Evolutionary conservation across 1,284 basidiomycete genomes (phyloP).

Genomic region (Meripilus lineatus): DNA sequence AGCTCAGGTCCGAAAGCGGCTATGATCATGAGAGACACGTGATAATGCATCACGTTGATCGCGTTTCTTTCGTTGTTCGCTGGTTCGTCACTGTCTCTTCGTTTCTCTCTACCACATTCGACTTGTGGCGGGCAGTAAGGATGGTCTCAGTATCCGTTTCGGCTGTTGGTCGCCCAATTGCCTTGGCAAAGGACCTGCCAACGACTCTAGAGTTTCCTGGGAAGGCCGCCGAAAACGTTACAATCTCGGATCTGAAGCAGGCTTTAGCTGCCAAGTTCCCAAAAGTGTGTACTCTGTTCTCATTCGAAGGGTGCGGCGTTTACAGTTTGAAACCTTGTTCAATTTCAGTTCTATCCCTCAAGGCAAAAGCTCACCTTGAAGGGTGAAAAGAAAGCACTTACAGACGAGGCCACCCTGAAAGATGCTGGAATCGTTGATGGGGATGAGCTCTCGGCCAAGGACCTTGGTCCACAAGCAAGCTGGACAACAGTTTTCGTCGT

Average conservation of each 20-base stretch:
- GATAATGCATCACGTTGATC: too few species aligned
- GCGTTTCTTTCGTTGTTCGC: too few species aligned
- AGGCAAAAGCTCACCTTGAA: constrained; percentile 73
- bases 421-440: constrained; percentile 54
- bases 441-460: constrained; percentile 72
- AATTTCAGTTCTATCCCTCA: constrained; percentile 58
- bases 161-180: constrained; percentile 37
- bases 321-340: constrained; percentile 1
- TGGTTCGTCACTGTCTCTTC: too few species aligned
- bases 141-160: constrained; percentile 64
- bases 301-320: neutral
- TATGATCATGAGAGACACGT: too few species aligned
- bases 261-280: constrained; percentile 54
- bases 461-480: constrained; percentile 82
- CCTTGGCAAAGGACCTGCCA: constrained; percentile 50
- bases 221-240: constrained; percentile 40
- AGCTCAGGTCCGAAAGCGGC: too few species aligned
- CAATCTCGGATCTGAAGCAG: constrained; percentile 57
- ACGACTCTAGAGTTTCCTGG: constrained; percentile 49
- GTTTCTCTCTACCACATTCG: too few species aligned
- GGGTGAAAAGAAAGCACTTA: constrained; percentile 54
- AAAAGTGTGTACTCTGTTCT: constrained; percentile 39
- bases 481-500: constrained; percentile 85
- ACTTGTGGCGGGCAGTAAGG: too few species aligned
- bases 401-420: constrained; percentile 57